Evolutionary conservation across 345 rosid genomes (phyloP).

Genomic region (Ceriops tagal): DNA sequence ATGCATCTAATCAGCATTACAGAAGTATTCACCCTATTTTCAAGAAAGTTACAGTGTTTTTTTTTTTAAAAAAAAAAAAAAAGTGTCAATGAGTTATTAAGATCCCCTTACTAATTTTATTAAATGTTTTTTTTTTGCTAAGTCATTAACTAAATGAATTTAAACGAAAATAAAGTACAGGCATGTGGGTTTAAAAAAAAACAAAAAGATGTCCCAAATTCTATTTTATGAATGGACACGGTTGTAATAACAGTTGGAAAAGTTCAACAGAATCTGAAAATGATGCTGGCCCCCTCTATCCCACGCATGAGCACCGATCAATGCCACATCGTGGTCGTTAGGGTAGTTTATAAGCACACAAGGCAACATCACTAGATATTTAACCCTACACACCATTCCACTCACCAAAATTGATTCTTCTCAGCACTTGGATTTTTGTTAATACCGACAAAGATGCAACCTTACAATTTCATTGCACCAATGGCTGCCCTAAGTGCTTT

Average conservation of each 20-base stretch:
- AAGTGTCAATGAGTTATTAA: too few species aligned
- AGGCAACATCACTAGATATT: background rate
- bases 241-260: background rate
- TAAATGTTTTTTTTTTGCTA: too few species aligned
- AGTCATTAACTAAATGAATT: too few species aligned
- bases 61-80: too few species aligned
- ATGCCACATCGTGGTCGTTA: conserved; percentile 8
- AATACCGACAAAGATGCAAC: conserved; percentile 2
- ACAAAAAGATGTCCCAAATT: background rate
- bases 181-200: background rate
- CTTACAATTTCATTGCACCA: background rate
- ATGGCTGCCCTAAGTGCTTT: background rate
- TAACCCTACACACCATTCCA: background rate
- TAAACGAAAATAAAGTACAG: too few species aligned
- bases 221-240: background rate
- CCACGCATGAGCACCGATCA: too few species aligned
- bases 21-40: too few species aligned
- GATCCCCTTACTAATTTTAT: too few species aligned
- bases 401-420: background rate
- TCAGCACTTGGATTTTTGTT: background rate
- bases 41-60: too few species aligned
- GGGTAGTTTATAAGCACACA: conserved; percentile 8
- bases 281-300: too few species aligned
- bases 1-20: too few species aligned
- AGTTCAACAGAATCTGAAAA: background rate